Evolutionary conservation across 805 yeast species (phyloP).

Genomic region (Maudiozyma barnettii): DNA sequence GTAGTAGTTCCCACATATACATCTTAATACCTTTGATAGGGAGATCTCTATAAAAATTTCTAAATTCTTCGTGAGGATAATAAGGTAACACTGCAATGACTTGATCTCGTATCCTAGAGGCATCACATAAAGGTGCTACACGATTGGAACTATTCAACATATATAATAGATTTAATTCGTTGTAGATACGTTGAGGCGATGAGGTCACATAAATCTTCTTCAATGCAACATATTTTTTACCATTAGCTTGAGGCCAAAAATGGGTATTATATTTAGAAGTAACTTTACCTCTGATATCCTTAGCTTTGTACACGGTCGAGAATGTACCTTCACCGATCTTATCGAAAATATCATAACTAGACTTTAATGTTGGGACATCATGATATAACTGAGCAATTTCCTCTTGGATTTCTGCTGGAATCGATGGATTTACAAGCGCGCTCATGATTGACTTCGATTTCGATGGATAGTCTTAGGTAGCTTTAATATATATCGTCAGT

Average conservation of each 20-base stretch:
- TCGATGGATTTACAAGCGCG: constrained; percentile 5
- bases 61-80: constrained; percentile 82
- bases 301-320: constrained; percentile 61
- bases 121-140: constrained; percentile 86
- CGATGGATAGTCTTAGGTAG: too few relatives aligned
- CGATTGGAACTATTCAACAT: constrained; percentile 55
- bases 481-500: too few relatives aligned
- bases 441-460: neutral
- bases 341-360: constrained; percentile 33
- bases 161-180: constrained; percentile 74
- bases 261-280: constrained; percentile 20
- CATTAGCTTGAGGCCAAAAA: constrained; percentile 31
- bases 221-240: constrained; percentile 58
- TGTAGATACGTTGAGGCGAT: constrained; percentile 82
- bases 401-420: constrained; percentile 43
- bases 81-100: constrained; percentile 88
- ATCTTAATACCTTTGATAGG: constrained; percentile 70
- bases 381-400: constrained; percentile 48
- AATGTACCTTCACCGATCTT: constrained; percentile 80
- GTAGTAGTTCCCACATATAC: constrained; percentile 71
- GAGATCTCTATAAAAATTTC: constrained; percentile 74
- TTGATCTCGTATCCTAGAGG: constrained; percentile 80
- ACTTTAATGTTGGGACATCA: constrained; percentile 43
- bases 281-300: constrained; percentile 29
- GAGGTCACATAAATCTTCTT: constrained; percentile 92